Conservation (phyloP, 1,284 basidiomycete genomes). For the Ceratorhiza oryzae-sativae region DNA sequence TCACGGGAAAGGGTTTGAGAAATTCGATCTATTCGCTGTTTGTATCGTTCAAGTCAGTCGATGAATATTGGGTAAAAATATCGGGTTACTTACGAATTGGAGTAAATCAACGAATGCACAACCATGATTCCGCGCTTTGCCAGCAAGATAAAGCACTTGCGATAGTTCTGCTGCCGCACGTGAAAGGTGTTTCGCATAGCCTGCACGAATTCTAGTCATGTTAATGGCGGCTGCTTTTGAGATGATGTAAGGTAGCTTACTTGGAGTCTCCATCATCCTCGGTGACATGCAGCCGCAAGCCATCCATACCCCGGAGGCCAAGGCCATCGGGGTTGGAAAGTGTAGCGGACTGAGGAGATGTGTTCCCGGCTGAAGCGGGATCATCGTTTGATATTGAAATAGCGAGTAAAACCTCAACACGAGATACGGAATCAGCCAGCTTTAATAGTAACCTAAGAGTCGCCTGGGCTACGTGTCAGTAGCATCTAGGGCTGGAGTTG, state of each 20-base stretch:
- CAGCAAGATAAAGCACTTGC: constrained; percentile 88
- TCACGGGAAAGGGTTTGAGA: constrained; percentile 82
- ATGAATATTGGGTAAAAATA: constrained; percentile 2
- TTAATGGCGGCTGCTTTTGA: constrained; percentile 6
- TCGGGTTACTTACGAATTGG: constrained; percentile 75
- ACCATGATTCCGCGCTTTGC: constrained; percentile 77
- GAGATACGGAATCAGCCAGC: constrained; percentile 84
- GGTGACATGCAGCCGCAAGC: constrained; percentile 34
- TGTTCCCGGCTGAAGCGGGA: neutral
- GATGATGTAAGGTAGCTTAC: constrained; percentile 1
- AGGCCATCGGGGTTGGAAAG: constrained; percentile 32
- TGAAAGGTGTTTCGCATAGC: constrained; percentile 80
- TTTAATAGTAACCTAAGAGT: constrained; percentile 84
- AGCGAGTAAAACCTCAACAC: constrained; percentile 80
- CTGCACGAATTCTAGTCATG: constrained; percentile 60
- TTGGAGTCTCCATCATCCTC: constrained; percentile 49
- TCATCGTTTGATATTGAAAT: constrained; percentile 62
- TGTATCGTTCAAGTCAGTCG: neutral
- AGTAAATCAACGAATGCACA: constrained; percentile 82
- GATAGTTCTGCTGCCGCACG: constrained; percentile 90
- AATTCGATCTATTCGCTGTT: constrained; percentile 79
- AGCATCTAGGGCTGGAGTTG: neutral
- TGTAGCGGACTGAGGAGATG: constrained; percentile 7
- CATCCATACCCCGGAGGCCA: constrained; percentile 42
- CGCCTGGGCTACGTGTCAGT: constrained; percentile 57